These are phyloP conservation scores for Dryas alaskensis DNA, from an alignment of 306 rosid species.

Conservation along the genomic window DNA sequence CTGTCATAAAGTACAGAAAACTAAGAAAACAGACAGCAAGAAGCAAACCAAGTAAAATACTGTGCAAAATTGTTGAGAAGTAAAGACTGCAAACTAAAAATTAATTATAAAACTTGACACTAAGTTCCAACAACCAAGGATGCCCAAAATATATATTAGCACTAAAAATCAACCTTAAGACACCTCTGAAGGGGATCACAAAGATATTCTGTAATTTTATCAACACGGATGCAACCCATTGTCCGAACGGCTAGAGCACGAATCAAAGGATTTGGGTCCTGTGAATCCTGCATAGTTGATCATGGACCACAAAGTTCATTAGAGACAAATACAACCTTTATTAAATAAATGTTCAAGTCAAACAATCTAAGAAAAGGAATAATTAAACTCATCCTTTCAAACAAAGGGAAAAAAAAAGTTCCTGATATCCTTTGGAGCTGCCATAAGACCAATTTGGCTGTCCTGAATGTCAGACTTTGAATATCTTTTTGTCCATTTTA, in stretches of 20 bases:
- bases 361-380: background rate
- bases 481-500: background rate
- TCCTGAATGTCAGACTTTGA: background rate
- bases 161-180: conserved; percentile 64
- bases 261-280: conserved; percentile 96
- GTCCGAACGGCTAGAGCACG: conserved; percentile 98
- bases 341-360: background rate
- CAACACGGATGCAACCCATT: conserved; percentile 99
- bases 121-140: background rate
- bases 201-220: conserved; percentile 94
- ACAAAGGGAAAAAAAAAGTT: background rate
- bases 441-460: background rate
- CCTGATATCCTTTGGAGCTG: background rate
- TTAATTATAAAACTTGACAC: conserved; percentile 8
- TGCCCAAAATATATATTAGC: background rate
- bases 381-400: background rate
- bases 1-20: conserved; percentile 46
- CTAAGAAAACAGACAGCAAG: conserved; percentile 16
- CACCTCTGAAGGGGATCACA: conserved; percentile 99
- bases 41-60: conserved; percentile 4
- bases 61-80: background rate
- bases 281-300: conserved; percentile 76
- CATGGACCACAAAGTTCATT: background rate
- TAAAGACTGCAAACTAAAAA: background rate
- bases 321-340: conserved; percentile 10